These are phyloP conservation scores for Myriangium duriaei DNA, from an alignment of 2,329 filamentous ascomycete species.

Conservation along the genomic window DNA sequence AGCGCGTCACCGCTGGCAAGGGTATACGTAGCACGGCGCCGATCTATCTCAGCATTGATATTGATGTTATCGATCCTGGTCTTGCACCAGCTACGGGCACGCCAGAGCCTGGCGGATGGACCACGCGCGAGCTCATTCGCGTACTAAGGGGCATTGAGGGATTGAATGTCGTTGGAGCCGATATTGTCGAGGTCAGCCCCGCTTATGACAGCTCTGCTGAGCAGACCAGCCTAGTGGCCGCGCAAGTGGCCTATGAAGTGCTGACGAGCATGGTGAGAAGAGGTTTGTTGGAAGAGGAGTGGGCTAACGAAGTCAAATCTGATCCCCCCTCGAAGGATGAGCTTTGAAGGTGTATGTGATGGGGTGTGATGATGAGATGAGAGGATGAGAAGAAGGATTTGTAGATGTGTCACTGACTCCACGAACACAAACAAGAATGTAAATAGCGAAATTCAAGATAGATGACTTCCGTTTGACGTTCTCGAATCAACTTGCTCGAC, in stretches of 20 bases:
- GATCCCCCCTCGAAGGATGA: background rate
- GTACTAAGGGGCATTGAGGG: conserved; percentile 71
- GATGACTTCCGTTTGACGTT: too few relatives aligned
- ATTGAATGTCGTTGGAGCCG: conserved; percentile 76
- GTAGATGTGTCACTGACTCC: too few relatives aligned
- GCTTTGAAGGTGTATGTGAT: too few relatives aligned
- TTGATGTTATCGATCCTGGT: conserved; percentile 67
- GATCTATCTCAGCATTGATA: conserved; percentile 71
- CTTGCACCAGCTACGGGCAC: conserved; percentile 63
- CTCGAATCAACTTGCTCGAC: too few relatives aligned
- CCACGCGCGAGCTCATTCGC: conserved; percentile 71
- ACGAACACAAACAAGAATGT: too few relatives aligned
- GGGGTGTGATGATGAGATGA: too few relatives aligned
- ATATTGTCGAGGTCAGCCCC: conserved; percentile 80
- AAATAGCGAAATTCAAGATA: too few relatives aligned
- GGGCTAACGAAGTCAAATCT: background rate
- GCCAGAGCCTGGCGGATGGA: conserved; percentile 85
- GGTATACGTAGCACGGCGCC: conserved; percentile 42
- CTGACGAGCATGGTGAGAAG: conserved; percentile 58
- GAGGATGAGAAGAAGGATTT: too few relatives aligned
- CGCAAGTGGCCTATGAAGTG: conserved; percentile 78
- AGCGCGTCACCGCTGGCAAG: conserved; percentile 35
- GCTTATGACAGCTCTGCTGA: conserved; percentile 72
- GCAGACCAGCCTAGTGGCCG: conserved; percentile 69
- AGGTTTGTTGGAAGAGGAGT: conserved; percentile 11